Conservation (phyloP, 257 asterid species). For the Perilla frutescens region DNA sequence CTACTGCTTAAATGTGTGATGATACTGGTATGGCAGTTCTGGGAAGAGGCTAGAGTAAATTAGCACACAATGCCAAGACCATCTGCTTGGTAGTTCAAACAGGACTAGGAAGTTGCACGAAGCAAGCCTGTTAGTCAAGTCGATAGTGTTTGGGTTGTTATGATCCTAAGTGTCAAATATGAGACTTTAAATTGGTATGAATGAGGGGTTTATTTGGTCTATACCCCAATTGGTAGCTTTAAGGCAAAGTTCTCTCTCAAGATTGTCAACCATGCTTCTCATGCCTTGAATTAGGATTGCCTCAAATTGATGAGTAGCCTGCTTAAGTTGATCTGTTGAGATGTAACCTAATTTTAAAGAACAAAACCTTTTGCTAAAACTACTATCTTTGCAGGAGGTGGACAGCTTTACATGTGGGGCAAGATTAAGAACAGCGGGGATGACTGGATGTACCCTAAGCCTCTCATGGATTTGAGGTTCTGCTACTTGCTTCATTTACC, state of each 20-base stretch:
- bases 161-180: slow-evolving; percentile 3
- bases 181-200: not conserved
- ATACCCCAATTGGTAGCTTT: slow-evolving; percentile 3
- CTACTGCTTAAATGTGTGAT: not conserved
- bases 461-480: slow-evolving; percentile 94
- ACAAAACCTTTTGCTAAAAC: slow-evolving; percentile 6
- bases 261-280: not conserved
- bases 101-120: not conserved
- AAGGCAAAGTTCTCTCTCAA: not conserved
- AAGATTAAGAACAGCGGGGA: slow-evolving; percentile 89
- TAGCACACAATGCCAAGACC: not conserved
- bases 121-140: not conserved
- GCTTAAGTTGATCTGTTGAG: slow-evolving; percentile 4
- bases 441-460: slow-evolving; percentile 99
- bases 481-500: slow-evolving; percentile 30
- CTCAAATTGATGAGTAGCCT: slow-evolving; percentile 2
- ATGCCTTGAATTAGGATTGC: slow-evolving; percentile 5
- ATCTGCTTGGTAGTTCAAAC: not conserved
- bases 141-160: slow-evolving; percentile 2
- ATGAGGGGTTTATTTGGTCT: not conserved
- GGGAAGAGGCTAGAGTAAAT: not conserved
- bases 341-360: slow-evolving; percentile 2
- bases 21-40: not conserved
- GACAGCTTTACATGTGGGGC: slow-evolving; percentile 99
- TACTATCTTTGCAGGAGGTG: slow-evolving; percentile 71